A percentile compares a stretch with the other conserved stretches of the same genome.
These are phyloP conservation scores for Canavalia ensiformis DNA, from an alignment of 306 rosid genomes.

Conservation along the genomic window DNA sequence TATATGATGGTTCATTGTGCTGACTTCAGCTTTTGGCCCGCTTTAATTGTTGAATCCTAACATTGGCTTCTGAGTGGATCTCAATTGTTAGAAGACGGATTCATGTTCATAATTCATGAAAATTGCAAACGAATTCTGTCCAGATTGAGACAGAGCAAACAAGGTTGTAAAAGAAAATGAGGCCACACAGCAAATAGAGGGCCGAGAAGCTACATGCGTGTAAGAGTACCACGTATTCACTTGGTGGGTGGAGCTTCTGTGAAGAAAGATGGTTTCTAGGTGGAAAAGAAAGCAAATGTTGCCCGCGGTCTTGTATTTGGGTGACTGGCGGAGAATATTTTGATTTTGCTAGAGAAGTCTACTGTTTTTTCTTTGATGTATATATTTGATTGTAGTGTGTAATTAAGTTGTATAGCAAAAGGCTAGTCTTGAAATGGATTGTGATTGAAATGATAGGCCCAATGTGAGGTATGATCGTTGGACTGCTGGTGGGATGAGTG, in stretches of 20 bases:
- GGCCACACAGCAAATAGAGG: slow-evolving; percentile 35
- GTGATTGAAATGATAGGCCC: slow-evolving; percentile 54
- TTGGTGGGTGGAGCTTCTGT: slow-evolving; percentile 48
- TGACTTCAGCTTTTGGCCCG: slow-evolving; percentile 61
- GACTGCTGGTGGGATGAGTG: slow-evolving; percentile 51
- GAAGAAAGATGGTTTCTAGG: slow-evolving; percentile 46
- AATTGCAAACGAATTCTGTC: slow-evolving; percentile 62
- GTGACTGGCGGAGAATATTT: slow-evolving; percentile 52
- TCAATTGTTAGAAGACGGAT: slow-evolving; percentile 44
- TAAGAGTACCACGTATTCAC: slow-evolving; percentile 32
- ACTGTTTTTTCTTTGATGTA: slow-evolving; percentile 59
- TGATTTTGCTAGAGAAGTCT: slow-evolving; percentile 51
- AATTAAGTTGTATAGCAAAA: slow-evolving; percentile 72
- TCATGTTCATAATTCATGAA: slow-evolving; percentile 46
- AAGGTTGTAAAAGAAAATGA: slow-evolving; percentile 46
- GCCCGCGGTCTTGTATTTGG: slow-evolving; percentile 54
- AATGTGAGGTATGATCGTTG: slow-evolving; percentile 47
- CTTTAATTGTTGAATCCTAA: slow-evolving; percentile 55
- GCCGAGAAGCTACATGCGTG: slow-evolving; percentile 42
- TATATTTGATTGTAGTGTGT: slow-evolving; percentile 66
- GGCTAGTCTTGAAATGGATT: slow-evolving; percentile 55
- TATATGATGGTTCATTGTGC: slow-evolving; percentile 47
- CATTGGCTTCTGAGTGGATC: slow-evolving; percentile 54
- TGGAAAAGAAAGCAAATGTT: slow-evolving; percentile 41
- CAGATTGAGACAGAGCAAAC: slow-evolving; percentile 51